Evolutionary conservation across 345 rosid species (phyloP), one percentile per base, ranked within the genome.

Genomic region (Eucalyptus globulus): DNA sequence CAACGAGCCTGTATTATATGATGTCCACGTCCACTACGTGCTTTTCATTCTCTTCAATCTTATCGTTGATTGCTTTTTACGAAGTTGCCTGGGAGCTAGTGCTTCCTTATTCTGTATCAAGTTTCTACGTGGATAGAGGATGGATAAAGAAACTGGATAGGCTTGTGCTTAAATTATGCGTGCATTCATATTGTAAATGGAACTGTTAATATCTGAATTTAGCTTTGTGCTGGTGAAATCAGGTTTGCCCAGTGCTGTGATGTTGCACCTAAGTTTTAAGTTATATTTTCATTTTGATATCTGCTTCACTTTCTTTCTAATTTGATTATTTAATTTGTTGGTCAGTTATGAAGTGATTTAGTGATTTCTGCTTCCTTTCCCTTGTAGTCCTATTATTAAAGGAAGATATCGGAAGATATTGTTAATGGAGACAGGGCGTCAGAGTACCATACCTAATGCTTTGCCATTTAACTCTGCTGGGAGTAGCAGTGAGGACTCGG

Each of bases 371-470:
- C 69, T 60, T 60, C 69, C 15, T 60, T 60, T 60, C 31, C 69
- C 69, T 60, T 60, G 80, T 94, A 97, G 99, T 62, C 94, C n/a
- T 98, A 97, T 89, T 97, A 94, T 93, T 91, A 95, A 54, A 93
- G 94, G 92, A 96, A 92, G 89, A 96, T 97, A 92, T 95, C 60
- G 91, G 94, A 97, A 96, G 96, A 94, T 94, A 97, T 95, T 95
- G 86, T 88, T 95, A 50, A 92, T 96, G 95, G 98, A 95, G 93
- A 92, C 88, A 89, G 95, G 93, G 91, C 93, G 95, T 60, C 97
- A 94, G 92, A 93, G 60, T 88, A 6, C 88, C 45, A 89, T 91
- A 50, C 90, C 94, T 51, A 93, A 93, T 91, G 65, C 94, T 86
- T 44, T 94, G 91, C 91, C 93, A 87, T 47, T 93, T 62, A 91